phyloP scores from a whole-genome alignment of 306 rosid genomes.

The Lathyrus oleraceus region DNA sequence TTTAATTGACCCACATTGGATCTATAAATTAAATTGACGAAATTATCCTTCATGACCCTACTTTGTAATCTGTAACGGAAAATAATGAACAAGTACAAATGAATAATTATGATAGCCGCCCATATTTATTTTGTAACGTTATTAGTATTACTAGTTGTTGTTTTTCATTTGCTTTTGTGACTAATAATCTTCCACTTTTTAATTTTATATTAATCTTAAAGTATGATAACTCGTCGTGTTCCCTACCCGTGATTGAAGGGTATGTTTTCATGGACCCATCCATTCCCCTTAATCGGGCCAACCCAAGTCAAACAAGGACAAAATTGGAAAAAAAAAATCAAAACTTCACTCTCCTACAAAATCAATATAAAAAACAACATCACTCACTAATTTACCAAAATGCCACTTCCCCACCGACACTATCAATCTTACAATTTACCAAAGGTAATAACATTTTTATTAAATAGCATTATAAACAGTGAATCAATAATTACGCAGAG shows the following conservation, averaged over 20 bases:
- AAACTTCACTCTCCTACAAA: conserved; percentile 24
- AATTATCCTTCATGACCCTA: background rate
- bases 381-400: background rate
- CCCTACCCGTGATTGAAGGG: conserved; percentile 69
- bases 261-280: conserved; percentile 42
- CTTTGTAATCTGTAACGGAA: background rate
- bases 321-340: conserved; percentile 15
- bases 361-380: background rate
- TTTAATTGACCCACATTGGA: background rate
- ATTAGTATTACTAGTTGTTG: background rate
- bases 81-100: background rate
- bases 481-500: too few species aligned
- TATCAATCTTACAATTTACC: background rate
- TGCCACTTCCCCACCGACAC: conserved; percentile 61
- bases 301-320: conserved; percentile 35
- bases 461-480: too few species aligned
- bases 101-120: background rate
- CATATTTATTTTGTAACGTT: background rate
- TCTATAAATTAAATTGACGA: background rate
- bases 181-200: conserved; percentile 2
- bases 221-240: conserved; percentile 7
- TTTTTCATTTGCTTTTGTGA: conserved; percentile 9
- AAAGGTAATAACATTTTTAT: background rate
- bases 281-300: conserved; percentile 24
- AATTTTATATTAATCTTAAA: conserved; percentile 8